Conservation (phyloP, 306 rosid genomes). For the Cotoneaster glaucophyllus region DNA sequence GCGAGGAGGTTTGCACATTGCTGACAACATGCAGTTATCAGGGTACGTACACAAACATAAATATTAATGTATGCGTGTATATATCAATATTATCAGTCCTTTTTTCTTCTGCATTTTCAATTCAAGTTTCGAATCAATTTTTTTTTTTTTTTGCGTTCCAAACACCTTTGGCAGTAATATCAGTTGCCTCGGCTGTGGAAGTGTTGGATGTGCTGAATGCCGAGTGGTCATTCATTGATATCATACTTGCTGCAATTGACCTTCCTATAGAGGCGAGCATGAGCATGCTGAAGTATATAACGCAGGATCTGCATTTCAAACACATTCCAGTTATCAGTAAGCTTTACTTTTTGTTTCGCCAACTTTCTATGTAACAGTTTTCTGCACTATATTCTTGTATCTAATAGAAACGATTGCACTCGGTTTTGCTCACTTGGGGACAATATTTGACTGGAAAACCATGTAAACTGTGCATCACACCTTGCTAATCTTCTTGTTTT, state of each 20-base stretch:
- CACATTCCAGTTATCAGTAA: slow-evolving; percentile 19
- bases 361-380: too few species aligned
- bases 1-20: slow-evolving; percentile 12
- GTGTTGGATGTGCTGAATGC: slow-evolving; percentile 16
- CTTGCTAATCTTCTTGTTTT: not conserved
- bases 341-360: not conserved
- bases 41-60: not conserved
- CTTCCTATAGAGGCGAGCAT: slow-evolving; percentile 6
- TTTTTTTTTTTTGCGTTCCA: not conserved
- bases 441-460: not conserved
- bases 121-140: not conserved
- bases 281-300: slow-evolving; percentile 12
- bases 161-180: slow-evolving; percentile 4
- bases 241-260: slow-evolving; percentile 4
- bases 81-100: not conserved
- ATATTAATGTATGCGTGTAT: not conserved
- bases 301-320: slow-evolving; percentile 10
- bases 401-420: not conserved
- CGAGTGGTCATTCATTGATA: slow-evolving; percentile 9
- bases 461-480: not conserved
- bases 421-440: not conserved
- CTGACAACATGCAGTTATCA: slow-evolving; percentile 10
- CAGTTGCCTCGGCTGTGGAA: slow-evolving; percentile 4
- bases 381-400: not conserved
- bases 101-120: not conserved